Evolutionary conservation across 2,329 filamentous ascomycete species (phyloP), one percentile per base, ranked within the genome.

Genomic region (Aspergillus phoenicis): DNA sequence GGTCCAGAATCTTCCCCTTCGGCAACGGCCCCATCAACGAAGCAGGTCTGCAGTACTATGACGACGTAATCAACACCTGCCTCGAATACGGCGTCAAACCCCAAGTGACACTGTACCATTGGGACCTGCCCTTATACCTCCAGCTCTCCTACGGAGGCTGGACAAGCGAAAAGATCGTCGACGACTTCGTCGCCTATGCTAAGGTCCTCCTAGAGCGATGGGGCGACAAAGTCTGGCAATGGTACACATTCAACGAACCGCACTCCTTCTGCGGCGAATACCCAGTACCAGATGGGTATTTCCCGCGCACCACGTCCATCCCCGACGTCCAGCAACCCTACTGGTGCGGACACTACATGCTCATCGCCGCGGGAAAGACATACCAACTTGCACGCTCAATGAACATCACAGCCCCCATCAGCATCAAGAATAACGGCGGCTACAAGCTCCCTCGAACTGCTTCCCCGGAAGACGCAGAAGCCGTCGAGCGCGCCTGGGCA

Each of bases 1-100:
- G 79, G 80, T 73, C 76, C 8, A 72, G 81, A 4, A 78, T 82
- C 48, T 73, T 82, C 22, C 80, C 81, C 1, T 78, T 82, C 36
- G 81, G 79, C 6, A 66, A 71, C 2, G 77, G 73, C 26, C 73
- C 75, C 0, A 67, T 83, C 62, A 82, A 82, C 59, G 74, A 80
- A 63, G 61, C 71, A 8, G 80, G 76, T 0, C 65, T 82, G 13
- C 68, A 70, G 1, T 79, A 82, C 61, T 82, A 82, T 64, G 75
- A 80, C 52, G 75, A 78, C 59, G 65, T 82, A 2, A 79, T 82
- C 54, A 70, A 80, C 53, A 73, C 72, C 22, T 72, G 75, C 39
- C 62, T 81, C 3, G 62, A 73, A 30, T 72, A 77, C 26, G 75
- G 75, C 15, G 73, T 82, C 26, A 70, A 66, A 22, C 79, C 80